These are phyloP conservation scores for Emergomyces orientalis DNA, from an alignment of 2,329 filamentous ascomycete genomes.

Conservation along the genomic window DNA sequence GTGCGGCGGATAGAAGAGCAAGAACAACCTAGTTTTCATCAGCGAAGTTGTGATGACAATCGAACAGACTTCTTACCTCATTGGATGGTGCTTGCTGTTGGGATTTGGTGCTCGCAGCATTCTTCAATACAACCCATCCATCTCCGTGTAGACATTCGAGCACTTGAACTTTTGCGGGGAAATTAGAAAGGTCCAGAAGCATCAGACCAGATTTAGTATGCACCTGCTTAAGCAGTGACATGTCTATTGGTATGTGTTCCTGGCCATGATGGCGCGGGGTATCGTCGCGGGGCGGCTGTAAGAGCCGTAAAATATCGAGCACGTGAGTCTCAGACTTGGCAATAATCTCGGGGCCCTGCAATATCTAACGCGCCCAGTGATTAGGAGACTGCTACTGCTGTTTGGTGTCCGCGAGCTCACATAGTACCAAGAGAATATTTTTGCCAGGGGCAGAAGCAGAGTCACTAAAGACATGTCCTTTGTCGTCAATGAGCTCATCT, in stretches of 20 bases:
- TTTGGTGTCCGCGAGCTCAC: not conserved
- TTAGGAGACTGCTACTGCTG: not conserved
- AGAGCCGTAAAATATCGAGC: not conserved
- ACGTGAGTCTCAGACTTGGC: conserved; percentile 1
- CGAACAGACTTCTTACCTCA: not conserved
- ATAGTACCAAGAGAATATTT: not conserved
- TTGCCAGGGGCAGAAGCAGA: not conserved
- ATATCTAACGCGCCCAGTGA: not conserved
- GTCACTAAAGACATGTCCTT: not conserved
- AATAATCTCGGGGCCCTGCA: not conserved
- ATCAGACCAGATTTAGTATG: not conserved
- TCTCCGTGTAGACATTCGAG: conserved; percentile 3
- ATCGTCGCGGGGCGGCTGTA: not conserved
- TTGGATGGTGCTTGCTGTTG: not conserved
- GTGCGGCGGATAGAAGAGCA: conserved; percentile 1
- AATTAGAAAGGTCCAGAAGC: not conserved
- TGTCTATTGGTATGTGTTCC: not conserved
- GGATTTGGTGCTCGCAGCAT: not conserved
- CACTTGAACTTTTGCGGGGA: not conserved
- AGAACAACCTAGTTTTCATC: conserved; percentile 1
- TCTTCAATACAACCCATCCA: conserved; percentile 5
- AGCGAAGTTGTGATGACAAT: not conserved
- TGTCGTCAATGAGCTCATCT: not conserved
- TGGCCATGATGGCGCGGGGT: not conserved
- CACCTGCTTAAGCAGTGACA: not conserved